A percentile compares a stretch with the other conserved stretches of the same genome.
phyloP scores from a whole-genome alignment of 1,284 basidiomycete genomes.

The Polyporus tsugae region DNA sequence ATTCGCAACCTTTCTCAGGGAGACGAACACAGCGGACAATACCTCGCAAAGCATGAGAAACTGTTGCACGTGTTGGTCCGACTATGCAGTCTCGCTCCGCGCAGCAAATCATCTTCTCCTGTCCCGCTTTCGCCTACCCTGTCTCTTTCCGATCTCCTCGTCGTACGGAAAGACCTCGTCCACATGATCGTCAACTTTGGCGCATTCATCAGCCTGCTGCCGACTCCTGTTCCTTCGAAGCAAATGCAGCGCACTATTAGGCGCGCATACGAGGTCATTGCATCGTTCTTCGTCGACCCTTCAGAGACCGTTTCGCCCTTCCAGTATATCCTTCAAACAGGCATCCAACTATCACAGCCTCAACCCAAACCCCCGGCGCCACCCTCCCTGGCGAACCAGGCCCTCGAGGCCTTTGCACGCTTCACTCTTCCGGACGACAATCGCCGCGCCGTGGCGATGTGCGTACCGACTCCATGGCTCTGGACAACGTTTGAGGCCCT shows the following conservation, averaged over 20 bases:
- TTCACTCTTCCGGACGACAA: conserved; percentile 83
- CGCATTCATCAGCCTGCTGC: conserved; percentile 56
- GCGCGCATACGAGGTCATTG: conserved; percentile 73
- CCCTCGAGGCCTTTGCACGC: conserved; percentile 85
- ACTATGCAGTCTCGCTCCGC: conserved; percentile 58
- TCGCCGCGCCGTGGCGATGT: conserved; percentile 73
- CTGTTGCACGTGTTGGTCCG: conserved; percentile 75
- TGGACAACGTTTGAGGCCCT: conserved; percentile 74
- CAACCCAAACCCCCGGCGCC: conserved; percentile 51
- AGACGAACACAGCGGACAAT: conserved; percentile 70
- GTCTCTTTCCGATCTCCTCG: conserved; percentile 75
- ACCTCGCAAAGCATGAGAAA: conserved; percentile 72
- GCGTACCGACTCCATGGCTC: conserved; percentile 66
- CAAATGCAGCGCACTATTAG: conserved; percentile 53
- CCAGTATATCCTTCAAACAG: conserved; percentile 60
- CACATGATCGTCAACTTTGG: conserved; percentile 78
- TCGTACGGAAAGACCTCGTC: conserved; percentile 82
- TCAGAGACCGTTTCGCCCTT: conserved; percentile 70
- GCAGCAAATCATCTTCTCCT: conserved; percentile 50
- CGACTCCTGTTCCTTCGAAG: conserved; percentile 43
- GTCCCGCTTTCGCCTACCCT: conserved; percentile 60
- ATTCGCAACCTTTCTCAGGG: conserved; percentile 86
- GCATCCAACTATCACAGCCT: conserved; percentile 48
- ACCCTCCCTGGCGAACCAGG: conserved; percentile 74
- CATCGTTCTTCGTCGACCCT: conserved; percentile 81